phyloP scores from a whole-genome alignment of 2,329 filamentous ascomycete species.

The Verticillium dahliae region DNA sequence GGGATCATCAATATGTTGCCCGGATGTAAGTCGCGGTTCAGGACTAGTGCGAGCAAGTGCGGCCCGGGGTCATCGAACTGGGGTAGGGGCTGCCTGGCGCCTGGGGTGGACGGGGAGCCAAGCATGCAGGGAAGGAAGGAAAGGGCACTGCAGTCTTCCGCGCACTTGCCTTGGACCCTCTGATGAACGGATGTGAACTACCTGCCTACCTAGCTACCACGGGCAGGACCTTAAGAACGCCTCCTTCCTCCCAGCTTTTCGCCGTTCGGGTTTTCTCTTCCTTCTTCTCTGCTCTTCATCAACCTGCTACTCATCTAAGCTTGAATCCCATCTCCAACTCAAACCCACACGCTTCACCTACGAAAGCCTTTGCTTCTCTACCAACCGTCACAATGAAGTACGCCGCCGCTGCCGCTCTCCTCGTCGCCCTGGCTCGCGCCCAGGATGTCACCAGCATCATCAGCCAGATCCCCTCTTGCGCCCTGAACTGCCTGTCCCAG shows the following conservation, averaged over 20 bases:
- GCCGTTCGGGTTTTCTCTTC: neutral
- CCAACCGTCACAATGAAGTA: conserved; percentile 20
- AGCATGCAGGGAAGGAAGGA: too few relatives aligned
- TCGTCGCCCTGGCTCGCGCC: conserved; percentile 17
- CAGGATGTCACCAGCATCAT: conserved; percentile 13
- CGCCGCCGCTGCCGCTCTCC: conserved; percentile 17
- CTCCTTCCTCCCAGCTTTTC: neutral
- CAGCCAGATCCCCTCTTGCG: conserved; percentile 28
- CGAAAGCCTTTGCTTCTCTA: neutral
- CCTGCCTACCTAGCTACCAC: neutral
- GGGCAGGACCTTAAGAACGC: neutral
- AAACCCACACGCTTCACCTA: neutral
- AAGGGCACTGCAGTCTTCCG: too few relatives aligned
- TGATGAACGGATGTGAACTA: too few relatives aligned
- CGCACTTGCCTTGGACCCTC: too few relatives aligned
- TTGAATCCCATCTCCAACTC: neutral
- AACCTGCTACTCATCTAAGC: neutral
- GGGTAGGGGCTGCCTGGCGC: too few relatives aligned
- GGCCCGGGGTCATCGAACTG: neutral
- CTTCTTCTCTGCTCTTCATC: neutral
- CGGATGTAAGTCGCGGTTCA: neutral
- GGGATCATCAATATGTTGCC: neutral
- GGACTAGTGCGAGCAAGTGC: neutral
- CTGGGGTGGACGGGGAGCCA: too few relatives aligned
- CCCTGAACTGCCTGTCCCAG: conserved; percentile 26